Evolutionary conservation across 148 eudicot species (phyloP).

Genomic region (Camellia granthamiana): DNA sequence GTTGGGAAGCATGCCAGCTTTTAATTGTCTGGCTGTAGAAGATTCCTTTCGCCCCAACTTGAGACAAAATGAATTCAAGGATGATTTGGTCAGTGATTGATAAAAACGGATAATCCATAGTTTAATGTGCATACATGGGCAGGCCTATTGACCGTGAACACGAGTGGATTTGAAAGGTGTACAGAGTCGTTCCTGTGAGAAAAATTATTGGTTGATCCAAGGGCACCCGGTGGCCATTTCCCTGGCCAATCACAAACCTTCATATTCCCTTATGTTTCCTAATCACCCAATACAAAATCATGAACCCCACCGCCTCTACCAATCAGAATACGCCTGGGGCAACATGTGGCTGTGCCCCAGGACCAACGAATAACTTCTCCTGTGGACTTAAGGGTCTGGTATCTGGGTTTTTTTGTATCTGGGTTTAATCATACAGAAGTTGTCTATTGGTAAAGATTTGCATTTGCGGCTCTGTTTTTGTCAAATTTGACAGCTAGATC

Average conservation of each 20-base stretch:
- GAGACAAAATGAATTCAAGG: neutral
- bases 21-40: neutral
- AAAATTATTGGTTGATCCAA: too few relatives aligned
- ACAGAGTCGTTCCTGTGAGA: too few relatives aligned
- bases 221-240: too few relatives aligned
- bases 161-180: neutral
- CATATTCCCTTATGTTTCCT: too few relatives aligned
- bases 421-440: neutral
- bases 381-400: neutral
- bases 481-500: neutral
- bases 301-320: too few relatives aligned
- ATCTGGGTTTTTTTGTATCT: neutral
- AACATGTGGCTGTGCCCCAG: too few relatives aligned
- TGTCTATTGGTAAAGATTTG: neutral
- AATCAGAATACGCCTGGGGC: too few relatives aligned
- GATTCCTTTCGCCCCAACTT: neutral
- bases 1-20: slow-evolving; percentile 19
- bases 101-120: neutral
- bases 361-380: too few relatives aligned
- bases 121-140: neutral
- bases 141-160: neutral
- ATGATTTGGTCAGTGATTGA: slow-evolving; percentile 10
- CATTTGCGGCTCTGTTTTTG: neutral
- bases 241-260: too few relatives aligned
- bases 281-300: too few relatives aligned